Base-by-base conservation (phyloP, 2,329 filamentous ascomycete genomes). In the Fusarium goolgardi region DNA sequence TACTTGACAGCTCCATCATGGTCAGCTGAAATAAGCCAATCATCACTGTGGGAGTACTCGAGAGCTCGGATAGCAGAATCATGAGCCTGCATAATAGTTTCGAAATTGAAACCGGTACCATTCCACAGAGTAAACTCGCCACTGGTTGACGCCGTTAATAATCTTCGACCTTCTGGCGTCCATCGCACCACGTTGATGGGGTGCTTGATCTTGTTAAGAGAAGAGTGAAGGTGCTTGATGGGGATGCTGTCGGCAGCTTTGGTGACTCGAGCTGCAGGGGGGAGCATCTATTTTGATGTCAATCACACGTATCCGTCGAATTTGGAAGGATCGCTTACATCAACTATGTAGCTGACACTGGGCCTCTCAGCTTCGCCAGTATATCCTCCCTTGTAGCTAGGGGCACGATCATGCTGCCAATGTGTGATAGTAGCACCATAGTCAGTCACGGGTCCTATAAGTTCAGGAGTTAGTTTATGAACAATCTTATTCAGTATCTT, bases 91-190 rank as follows among this genome's bases (percentile, higher is more conserved):
- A 97, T 97, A 29, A 99, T 97, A 5, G 96, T 98, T 81, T 99
- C 96, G 74, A 99, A 99, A 79, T 99, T 98, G 86, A 99, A 99
- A 25, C 94, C 95, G 43, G 95, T 98, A 67, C 96, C 96, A 78
- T 99, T 99, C 96, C 96, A 99, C 5, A 99, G 81, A 39, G 96
- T 99, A 75, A 99, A 99, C 78, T 99, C 96, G 75, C 96, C 96
- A 77, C 95, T 98, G 71, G 94, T 97, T 0, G 94, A 97, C 23
- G 94, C 96, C 0, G 96, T 98, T 76, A 99, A 85, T 58, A 99
- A 82, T 71, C 96, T 86, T 64, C 96, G 90, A 29, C 96, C 96
- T 79, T 99, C 96, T 9, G 96, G 96, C 18, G 96, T 99, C 96
- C 96, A 99, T 78, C 93, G 88, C 40, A 99, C 95, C 11, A 98